Conservation (phyloP, 345 rosid species). For the Mercurialis annua region DNA sequence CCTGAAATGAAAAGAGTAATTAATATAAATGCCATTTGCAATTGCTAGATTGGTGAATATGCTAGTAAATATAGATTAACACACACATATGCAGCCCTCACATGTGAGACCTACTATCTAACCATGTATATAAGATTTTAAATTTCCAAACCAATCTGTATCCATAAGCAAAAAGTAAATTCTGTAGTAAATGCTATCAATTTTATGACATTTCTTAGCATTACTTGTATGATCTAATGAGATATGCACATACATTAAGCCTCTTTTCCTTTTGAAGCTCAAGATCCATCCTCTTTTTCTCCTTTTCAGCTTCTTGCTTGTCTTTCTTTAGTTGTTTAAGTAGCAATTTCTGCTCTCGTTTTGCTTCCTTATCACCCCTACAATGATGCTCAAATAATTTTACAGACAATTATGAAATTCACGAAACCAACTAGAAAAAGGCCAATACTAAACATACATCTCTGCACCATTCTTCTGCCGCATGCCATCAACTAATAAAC, state of each 20-base stretch:
- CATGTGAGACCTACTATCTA: background rate
- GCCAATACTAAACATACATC: conserved; percentile 43
- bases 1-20: conserved; percentile 37
- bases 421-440: conserved; percentile 7
- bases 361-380: conserved; percentile 63
- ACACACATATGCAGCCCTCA: background rate
- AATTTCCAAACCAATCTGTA: background rate
- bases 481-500: conserved; percentile 47
- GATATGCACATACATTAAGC: conserved; percentile 45
- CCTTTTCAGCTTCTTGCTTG: conserved; percentile 66
- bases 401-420: background rate
- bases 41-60: background rate
- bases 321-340: conserved; percentile 68
- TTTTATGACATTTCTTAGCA: background rate
- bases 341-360: conserved; percentile 52
- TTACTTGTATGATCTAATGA: background rate
- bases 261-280: conserved; percentile 56
- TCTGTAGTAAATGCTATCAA: background rate
- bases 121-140: background rate
- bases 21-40: background rate
- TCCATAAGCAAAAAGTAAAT: background rate
- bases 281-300: conserved; percentile 69
- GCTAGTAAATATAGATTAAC: background rate
- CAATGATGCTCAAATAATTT: conserved; percentile 11
- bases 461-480: conserved; percentile 48